phyloP scores from a whole-genome alignment of 306 rosid species.

The Prunus kanzakura region DNA sequence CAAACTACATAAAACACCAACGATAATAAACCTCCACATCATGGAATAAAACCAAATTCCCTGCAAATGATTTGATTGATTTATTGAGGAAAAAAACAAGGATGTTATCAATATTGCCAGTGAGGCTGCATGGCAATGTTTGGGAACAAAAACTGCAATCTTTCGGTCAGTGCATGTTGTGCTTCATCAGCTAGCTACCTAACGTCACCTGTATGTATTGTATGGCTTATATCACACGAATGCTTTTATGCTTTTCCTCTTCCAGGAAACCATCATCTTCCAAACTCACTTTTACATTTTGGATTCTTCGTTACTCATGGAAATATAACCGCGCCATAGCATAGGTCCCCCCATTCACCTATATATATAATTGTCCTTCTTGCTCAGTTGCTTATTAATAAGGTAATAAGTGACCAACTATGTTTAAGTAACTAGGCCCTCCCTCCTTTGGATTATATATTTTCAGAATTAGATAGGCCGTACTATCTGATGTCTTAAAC shows the following conservation, averaged over 20 bases:
- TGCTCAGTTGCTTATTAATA: background rate
- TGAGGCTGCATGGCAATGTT: background rate
- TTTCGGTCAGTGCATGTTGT: background rate
- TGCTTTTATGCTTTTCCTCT: background rate
- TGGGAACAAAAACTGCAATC: background rate
- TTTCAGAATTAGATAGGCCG: too few relatives aligned
- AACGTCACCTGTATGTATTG: background rate
- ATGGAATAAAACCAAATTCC: background rate
- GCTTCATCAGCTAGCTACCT: background rate
- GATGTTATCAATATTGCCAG: background rate
- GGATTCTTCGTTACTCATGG: slow-evolving; percentile 2
- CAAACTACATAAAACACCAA: background rate
- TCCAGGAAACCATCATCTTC: background rate
- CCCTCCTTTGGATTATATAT: too few relatives aligned
- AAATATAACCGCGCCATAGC: background rate
- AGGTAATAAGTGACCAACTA: too few relatives aligned
- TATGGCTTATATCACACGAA: too few relatives aligned
- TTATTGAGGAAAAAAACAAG: background rate
- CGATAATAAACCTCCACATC: background rate
- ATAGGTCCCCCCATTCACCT: background rate
- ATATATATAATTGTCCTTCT: background rate
- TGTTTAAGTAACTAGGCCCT: too few relatives aligned
- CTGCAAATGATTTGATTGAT: background rate
- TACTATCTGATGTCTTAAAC: too few relatives aligned
- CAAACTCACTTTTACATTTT: background rate